Evolutionary conservation across 352 stramenopile genomes (phyloP), one percentile per base, ranked within the genome.

Genomic region (Globisporangium heterothallicum): DNA sequence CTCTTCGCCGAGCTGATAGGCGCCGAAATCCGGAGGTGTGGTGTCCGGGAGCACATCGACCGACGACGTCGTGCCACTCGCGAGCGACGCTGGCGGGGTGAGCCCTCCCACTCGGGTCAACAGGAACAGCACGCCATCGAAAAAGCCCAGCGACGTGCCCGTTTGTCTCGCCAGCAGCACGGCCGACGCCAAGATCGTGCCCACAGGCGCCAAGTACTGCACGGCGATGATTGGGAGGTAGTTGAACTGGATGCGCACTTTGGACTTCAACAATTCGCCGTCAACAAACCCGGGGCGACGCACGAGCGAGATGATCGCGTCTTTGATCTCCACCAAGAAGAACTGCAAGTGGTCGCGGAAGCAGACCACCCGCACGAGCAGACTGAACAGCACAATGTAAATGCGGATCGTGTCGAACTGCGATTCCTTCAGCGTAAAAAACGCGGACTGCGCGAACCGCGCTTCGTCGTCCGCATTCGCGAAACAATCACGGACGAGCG

Each of bases 211-310:
- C n/a, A 92, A 57, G 61, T 87, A 92, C 62, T 92, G 81, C 32
- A 92, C 59, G 5, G 78, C 74, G 49, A 92, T 80, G 53, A 92
- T 80, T 16, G 81, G 81, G 10, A 83, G 57, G 55, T 89, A 92
- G 66, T 87, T 87, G 64, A 92, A 89, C 63, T 88, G 81, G 40
- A 92, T 64, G 44, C 79, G 72, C 21, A 88, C 72, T 44, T 87
- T 86, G 52, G 60, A 80, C 58, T 88, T 66, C 41, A 92, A 55
- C 29, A 86, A 48, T 21, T 66, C 59, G 1, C 78, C 79, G 43
- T 88, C 73, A 12, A 92, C 72, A 2, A 54, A 58, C 4, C 81
- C 81, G 0, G 66, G 64, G 8, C 72, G 70, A 14, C 65, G 67
- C 10, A 89, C 76, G 42, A 86, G 51, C 34, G 68, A 53, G 5